phyloP scores from a whole-genome alignment of 768 basidiomycete species.

The Serpula lacrymans region DNA sequence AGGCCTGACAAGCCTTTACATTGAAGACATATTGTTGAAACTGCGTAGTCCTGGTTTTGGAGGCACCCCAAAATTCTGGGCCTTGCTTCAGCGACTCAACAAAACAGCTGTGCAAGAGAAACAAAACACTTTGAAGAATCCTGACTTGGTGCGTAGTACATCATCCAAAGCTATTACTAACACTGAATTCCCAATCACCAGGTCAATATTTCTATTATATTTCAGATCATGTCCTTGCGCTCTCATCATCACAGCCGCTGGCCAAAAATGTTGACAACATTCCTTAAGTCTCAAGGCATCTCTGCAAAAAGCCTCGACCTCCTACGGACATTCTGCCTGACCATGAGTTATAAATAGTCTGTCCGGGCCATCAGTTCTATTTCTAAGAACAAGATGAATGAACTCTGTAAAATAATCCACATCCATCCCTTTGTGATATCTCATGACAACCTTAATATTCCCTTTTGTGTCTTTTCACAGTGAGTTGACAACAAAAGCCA shows the following conservation, averaged over 20 bases:
- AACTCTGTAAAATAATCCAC: conserved; percentile 10
- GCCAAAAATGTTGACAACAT: conserved; percentile 32
- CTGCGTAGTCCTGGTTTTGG: conserved; percentile 6
- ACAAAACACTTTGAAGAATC: conserved; percentile 13
- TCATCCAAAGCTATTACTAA: background rate
- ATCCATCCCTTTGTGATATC: conserved; percentile 27
- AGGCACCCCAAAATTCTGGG: conserved; percentile 3
- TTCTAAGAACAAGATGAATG: conserved; percentile 1
- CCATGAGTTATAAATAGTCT: conserved; percentile 40
- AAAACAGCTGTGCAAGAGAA: conserved; percentile 7
- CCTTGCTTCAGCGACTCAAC: background rate
- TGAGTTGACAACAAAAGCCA: conserved; percentile 31
- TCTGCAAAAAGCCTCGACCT: conserved; percentile 37
- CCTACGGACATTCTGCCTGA: conserved; percentile 32
- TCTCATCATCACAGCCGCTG: conserved; percentile 22
- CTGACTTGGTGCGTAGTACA: conserved; percentile 16
- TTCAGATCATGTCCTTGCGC: conserved; percentile 23
- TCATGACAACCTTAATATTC: conserved; percentile 37
- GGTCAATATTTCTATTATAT: conserved; percentile 23
- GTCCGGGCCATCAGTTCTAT: conserved; percentile 3
- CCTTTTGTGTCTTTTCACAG: conserved; percentile 36
- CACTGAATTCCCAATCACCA: conserved; percentile 7
- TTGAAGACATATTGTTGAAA: conserved; percentile 4
- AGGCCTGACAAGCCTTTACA: background rate
- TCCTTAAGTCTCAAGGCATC: conserved; percentile 35